Conservation (phyloP, 495 filamentous ascomycete genomes). For the Chaetomium tenue region DNA sequence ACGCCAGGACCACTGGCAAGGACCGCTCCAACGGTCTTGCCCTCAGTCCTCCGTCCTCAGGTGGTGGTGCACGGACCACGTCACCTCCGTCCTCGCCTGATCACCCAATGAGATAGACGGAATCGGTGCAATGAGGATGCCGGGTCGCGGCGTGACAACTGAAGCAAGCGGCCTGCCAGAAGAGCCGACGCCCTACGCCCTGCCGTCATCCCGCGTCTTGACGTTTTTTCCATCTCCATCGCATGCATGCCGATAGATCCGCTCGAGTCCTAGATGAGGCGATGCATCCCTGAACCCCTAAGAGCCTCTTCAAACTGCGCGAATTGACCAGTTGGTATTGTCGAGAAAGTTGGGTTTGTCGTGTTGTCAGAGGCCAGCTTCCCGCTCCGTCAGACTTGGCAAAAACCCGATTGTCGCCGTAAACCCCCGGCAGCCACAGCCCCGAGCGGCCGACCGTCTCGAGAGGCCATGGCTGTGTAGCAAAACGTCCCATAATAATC, state of each 20-base stretch:
- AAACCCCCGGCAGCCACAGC: conserved; percentile 14
- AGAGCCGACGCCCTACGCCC: conserved; percentile 5
- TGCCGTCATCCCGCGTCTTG: conserved; percentile 18
- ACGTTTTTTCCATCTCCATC: not conserved
- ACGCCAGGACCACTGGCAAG: conserved; percentile 16
- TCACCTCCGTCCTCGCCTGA: not conserved
- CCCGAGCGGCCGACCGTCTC: conserved; percentile 21
- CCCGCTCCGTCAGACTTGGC: not conserved
- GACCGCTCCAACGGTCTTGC: conserved; percentile 16
- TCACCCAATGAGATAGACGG: conserved; percentile 1
- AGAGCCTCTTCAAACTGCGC: not conserved
- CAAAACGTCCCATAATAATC: conserved; percentile 19
- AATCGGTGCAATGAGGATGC: not conserved
- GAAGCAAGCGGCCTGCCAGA: conserved; percentile 9
- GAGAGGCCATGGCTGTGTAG: conserved; percentile 24
- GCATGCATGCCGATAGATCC: not conserved
- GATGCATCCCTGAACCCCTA: not conserved
- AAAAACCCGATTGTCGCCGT: not conserved
- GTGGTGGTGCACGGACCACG: conserved; percentile 18
- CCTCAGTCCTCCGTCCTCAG: conserved; percentile 8
- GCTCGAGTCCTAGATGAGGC: not conserved
- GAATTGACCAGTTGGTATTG: not conserved
- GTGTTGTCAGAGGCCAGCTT: not conserved
- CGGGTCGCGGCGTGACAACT: not conserved
- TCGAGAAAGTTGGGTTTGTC: not conserved